These are phyloP conservation scores for Beta macrorhiza DNA, from an alignment of 179 eudicot genomes.

Conservation along the genomic window DNA sequence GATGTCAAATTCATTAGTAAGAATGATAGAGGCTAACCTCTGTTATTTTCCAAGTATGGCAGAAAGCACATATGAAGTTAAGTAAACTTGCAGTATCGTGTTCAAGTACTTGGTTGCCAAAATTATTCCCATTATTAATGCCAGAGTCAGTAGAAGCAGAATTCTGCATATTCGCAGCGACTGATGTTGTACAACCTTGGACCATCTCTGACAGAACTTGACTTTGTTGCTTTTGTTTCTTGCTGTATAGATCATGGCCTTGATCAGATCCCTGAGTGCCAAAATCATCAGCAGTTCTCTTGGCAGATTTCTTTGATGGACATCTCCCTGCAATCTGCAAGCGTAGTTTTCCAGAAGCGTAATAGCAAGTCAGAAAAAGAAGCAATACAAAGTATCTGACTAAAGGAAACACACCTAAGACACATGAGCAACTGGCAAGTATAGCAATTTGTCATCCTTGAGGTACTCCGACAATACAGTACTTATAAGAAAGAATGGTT, in stretches of 20 bases:
- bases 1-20: background rate
- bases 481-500: background rate
- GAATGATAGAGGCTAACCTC: slow-evolving; percentile 37
- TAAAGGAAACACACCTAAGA: background rate
- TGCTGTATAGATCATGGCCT: slow-evolving; percentile 10
- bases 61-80: slow-evolving; percentile 60
- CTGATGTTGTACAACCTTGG: slow-evolving; percentile 26
- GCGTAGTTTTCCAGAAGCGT: slow-evolving; percentile 6
- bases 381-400: background rate
- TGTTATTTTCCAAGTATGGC: slow-evolving; percentile 58
- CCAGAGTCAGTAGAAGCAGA: slow-evolving; percentile 15
- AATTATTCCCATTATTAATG: slow-evolving; percentile 18
- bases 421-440: background rate
- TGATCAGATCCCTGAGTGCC: slow-evolving; percentile 19
- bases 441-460: background rate
- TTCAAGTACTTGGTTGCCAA: slow-evolving; percentile 19
- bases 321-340: slow-evolving; percentile 39
- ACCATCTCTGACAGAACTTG: slow-evolving; percentile 19
- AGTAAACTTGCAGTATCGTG: slow-evolving; percentile 26
- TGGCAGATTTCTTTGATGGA: slow-evolving; percentile 30
- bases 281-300: slow-evolving; percentile 31
- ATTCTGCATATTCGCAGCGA: slow-evolving; percentile 9
- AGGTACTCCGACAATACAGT: background rate
- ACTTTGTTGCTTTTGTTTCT: slow-evolving; percentile 55
- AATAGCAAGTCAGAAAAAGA: background rate